Percentiles rank a stretch among this genome's conserved stretches.
Conservation (phyloP, 2,329 filamentous ascomycete genomes). For the Polychaeton citri region DNA sequence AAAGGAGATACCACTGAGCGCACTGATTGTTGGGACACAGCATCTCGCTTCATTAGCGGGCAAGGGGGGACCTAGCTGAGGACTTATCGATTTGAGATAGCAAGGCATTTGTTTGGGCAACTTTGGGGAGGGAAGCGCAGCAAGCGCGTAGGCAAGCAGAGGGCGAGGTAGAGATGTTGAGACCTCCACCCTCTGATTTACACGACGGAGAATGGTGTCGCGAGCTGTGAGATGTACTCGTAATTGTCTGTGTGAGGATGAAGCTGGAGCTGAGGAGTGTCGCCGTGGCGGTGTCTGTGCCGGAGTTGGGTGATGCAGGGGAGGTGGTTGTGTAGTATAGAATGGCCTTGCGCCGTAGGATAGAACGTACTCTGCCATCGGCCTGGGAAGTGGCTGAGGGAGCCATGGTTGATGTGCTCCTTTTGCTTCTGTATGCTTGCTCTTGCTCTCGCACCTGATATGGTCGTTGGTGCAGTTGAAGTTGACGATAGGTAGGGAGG, state of each 20-base stretch:
- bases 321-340: slow-evolving; percentile 1
- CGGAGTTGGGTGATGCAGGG: too few relatives aligned
- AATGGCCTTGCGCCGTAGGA: slow-evolving; percentile 1
- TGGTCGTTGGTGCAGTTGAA: too few relatives aligned
- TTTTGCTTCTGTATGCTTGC: background rate
- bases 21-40: too few relatives aligned
- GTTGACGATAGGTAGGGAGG: too few relatives aligned
- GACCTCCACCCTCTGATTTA: too few relatives aligned
- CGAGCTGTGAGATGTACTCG: too few relatives aligned
- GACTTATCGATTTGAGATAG: background rate
- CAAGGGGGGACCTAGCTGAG: too few relatives aligned
- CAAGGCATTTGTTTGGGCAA: background rate
- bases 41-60: background rate
- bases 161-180: too few relatives aligned
- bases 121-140: background rate
- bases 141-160: background rate
- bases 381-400: slow-evolving; percentile 6
- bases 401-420: slow-evolving; percentile 8
- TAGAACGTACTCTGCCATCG: slow-evolving; percentile 13
- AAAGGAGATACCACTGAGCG: background rate
- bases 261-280: too few relatives aligned
- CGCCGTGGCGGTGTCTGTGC: too few relatives aligned
- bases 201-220: too few relatives aligned
- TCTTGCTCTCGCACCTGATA: background rate
- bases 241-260: too few relatives aligned